Evolutionary conservation across 345 rosid genomes (phyloP).

Genomic region (Cardamine resedifolia): DNA sequence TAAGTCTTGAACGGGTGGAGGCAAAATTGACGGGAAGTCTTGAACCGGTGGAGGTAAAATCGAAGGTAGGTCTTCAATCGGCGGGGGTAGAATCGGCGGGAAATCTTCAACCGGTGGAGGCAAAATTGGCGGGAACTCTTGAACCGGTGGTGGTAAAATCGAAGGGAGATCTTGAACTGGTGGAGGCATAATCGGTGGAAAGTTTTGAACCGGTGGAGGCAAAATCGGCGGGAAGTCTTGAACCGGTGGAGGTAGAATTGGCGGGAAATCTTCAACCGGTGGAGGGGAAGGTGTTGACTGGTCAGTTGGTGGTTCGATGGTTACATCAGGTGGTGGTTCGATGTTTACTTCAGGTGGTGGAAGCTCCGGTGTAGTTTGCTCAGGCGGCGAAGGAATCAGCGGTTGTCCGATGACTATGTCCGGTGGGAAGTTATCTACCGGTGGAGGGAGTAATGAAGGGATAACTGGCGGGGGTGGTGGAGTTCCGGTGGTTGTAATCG

Average conservation of each 20-base stretch:
- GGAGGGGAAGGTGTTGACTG: constrained; percentile 25
- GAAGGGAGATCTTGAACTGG: not conserved
- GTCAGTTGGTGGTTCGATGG: constrained; percentile 30
- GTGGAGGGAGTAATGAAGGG: constrained; percentile 27
- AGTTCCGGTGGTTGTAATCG: constrained; percentile 6
- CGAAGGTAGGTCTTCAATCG: not conserved
- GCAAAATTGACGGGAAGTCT: too few relatives aligned
- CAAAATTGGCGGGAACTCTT: not conserved
- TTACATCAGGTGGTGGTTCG: constrained; percentile 33
- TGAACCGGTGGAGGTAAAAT: too few relatives aligned
- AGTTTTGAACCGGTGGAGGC: not conserved
- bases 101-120: constrained; percentile 2
- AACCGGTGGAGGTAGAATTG: not conserved
- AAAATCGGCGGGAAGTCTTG: not conserved
- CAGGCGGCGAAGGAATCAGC: constrained; percentile 19
- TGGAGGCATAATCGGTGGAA: not conserved
- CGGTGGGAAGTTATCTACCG: constrained; percentile 13
- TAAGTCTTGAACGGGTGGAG: too few relatives aligned
- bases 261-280: not conserved
- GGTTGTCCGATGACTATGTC: constrained; percentile 20
- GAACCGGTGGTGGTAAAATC: constrained; percentile 5
- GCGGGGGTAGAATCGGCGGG: not conserved
- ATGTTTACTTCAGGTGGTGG: constrained; percentile 29
- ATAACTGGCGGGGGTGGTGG: constrained; percentile 10
- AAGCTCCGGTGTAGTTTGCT: constrained; percentile 15